Evolutionary conservation across 768 basidiomycete species (phyloP).

Genomic region (Suillus bovinus): DNA sequence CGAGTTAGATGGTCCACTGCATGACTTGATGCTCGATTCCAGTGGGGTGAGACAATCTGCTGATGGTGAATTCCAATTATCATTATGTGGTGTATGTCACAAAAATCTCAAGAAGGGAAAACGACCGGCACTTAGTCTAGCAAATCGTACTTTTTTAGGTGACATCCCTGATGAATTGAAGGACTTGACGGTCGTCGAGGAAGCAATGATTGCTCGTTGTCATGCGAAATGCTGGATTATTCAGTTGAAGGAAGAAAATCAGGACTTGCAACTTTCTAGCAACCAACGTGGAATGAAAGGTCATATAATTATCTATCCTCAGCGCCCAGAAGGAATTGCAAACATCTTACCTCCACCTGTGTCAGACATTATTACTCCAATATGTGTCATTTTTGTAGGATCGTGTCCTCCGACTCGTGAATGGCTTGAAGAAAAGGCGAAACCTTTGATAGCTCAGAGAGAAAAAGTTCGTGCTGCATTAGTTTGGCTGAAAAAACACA

Average conservation of each 20-base stretch:
- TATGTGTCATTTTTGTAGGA: constrained; percentile 44
- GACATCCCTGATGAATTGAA: constrained; percentile 28
- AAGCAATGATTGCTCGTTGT: constrained; percentile 40
- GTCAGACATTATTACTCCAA: constrained; percentile 34
- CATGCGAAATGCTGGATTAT: constrained; percentile 39
- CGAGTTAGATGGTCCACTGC: background rate
- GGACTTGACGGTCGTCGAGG: constrained; percentile 39
- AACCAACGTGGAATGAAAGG: constrained; percentile 38
- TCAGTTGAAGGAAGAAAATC: constrained; percentile 31
- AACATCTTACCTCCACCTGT: constrained; percentile 36
- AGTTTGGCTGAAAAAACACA: constrained; percentile 38
- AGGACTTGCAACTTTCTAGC: background rate
- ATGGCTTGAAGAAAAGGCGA: constrained; percentile 35
- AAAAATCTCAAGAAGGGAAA: background rate
- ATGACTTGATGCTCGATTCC: background rate
- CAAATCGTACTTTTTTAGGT: constrained; percentile 32
- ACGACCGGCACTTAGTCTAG: constrained; percentile 10
- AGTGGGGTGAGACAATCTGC: background rate
- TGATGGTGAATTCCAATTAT: background rate
- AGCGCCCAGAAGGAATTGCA: constrained; percentile 30
- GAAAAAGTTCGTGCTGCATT: constrained; percentile 36
- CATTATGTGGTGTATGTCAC: background rate
- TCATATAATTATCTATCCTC: constrained; percentile 43
- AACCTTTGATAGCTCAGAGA: constrained; percentile 33
- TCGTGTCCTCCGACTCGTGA: constrained; percentile 24